These are phyloP conservation scores for Tanacetum coccineum DNA, from an alignment of 129 eudicot genomes.

Conservation along the genomic window DNA sequence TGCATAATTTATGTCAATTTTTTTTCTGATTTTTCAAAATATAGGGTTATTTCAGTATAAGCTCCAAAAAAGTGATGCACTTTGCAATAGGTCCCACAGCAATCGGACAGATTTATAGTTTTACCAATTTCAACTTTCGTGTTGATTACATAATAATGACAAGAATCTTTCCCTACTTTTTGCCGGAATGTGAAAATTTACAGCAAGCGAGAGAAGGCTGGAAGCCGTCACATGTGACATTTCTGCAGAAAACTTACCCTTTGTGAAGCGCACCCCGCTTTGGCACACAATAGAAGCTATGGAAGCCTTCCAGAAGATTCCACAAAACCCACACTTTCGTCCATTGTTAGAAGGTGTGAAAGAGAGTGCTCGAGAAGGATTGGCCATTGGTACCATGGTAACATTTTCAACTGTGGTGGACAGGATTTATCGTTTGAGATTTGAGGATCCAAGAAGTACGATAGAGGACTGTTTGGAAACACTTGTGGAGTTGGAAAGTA, in stretches of 20 bases:
- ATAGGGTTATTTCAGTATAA: too few species aligned
- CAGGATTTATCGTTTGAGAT: conserved; percentile 35
- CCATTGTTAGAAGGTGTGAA: conserved; percentile 42
- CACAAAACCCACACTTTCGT: conserved; percentile 81
- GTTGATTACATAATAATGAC: not conserved
- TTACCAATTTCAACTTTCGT: not conserved
- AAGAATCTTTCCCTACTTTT: not conserved
- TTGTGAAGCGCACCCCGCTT: conserved; percentile 46
- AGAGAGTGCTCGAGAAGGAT: conserved; percentile 65
- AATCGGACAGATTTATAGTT: too few species aligned
- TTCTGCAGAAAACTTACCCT: conserved; percentile 42
- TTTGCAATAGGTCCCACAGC: too few species aligned
- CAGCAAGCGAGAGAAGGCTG: conserved; percentile 15
- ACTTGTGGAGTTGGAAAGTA: conserved; percentile 56
- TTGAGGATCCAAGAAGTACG: conserved; percentile 41
- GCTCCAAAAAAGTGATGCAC: too few species aligned
- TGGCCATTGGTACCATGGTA: conserved; percentile 78
- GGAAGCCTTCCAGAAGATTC: conserved; percentile 57
- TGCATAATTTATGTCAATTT: not conserved
- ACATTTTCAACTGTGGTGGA: conserved; percentile 61
- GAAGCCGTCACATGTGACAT: conserved; percentile 5
- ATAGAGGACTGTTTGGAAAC: conserved; percentile 55
- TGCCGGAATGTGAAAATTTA: conserved; percentile 13
- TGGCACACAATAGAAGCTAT: conserved; percentile 70
- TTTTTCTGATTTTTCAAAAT: not conserved